Conservation (phyloP, 441 rosid species). For the Erysimum cheiri region DNA sequence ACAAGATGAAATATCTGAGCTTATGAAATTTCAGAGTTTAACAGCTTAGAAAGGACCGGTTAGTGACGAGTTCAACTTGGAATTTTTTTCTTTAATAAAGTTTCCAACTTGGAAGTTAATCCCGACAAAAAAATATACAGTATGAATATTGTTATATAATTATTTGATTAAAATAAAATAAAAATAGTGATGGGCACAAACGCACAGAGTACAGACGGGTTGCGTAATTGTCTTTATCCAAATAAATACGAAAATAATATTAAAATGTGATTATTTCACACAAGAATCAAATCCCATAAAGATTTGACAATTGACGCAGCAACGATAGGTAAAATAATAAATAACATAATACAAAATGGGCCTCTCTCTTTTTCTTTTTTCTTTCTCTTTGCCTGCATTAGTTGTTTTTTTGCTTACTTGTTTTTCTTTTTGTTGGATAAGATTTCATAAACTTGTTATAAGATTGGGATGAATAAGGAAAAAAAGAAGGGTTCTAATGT, state of each 20-base stretch:
- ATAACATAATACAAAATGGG: conserved; percentile 5
- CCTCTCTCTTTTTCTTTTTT: not conserved
- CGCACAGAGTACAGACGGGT: not conserved
- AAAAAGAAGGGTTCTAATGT: not conserved
- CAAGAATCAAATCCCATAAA: conserved; percentile 38
- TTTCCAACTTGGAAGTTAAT: not conserved
- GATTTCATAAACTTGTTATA: conserved; percentile 5
- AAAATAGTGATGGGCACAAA: not conserved
- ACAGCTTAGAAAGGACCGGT: not conserved
- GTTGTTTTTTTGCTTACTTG: not conserved
- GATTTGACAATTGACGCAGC: conserved; percentile 42
- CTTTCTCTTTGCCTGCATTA: not conserved
- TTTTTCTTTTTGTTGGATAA: not conserved
- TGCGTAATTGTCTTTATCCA: conserved; percentile 17
- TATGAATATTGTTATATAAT: not conserved
- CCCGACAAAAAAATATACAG: not conserved
- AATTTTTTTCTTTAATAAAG: too few species aligned
- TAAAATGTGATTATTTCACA: conserved; percentile 6
- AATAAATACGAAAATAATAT: conserved; percentile 17
- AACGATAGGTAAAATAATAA: conserved; percentile 16
- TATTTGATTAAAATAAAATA: not conserved
- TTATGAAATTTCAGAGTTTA: not conserved
- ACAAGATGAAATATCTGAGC: not conserved
- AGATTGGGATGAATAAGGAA: not conserved
- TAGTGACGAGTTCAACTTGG: not conserved